Conservation (phyloP, 1,284 basidiomycete species). For the Moesziomyces antarcticus region DNA sequence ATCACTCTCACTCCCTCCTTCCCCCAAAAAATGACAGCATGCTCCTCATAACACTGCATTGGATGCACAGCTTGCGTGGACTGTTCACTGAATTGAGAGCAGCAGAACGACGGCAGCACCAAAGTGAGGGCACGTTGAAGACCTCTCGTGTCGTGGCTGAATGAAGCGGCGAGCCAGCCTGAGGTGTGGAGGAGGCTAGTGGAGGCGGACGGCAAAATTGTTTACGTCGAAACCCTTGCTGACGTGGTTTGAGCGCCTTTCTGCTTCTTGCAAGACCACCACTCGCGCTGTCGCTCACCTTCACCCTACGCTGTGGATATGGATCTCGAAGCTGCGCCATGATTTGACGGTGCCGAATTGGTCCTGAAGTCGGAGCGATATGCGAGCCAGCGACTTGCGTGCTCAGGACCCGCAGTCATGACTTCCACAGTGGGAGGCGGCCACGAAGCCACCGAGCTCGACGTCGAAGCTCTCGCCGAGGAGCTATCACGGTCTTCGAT, state of each 20-base stretch:
- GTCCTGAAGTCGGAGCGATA: constrained; percentile 29
- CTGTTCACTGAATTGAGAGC: too few relatives aligned
- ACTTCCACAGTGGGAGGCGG: constrained; percentile 5
- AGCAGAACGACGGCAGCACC: too few relatives aligned
- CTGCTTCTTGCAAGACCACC: background rate
- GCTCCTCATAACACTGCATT: constrained; percentile 7
- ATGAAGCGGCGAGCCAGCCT: background rate
- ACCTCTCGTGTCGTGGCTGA: background rate
- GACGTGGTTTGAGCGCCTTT: background rate
- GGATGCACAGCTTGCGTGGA: too few relatives aligned
- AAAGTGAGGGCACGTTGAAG: background rate
- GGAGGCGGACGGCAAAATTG: background rate
- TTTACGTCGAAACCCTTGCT: background rate
- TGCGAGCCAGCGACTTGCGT: constrained; percentile 28
- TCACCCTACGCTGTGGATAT: background rate
- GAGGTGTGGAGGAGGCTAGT: background rate
- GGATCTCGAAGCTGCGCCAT: constrained; percentile 13
- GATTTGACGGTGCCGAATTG: constrained; percentile 4
- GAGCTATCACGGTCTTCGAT: constrained; percentile 17
- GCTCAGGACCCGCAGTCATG: constrained; percentile 32
- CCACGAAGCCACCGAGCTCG: background rate
- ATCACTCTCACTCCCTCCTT: constrained; percentile 22
- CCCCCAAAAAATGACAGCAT: constrained; percentile 48
- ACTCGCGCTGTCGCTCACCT: background rate
- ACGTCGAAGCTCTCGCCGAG: constrained; percentile 4